These are phyloP conservation scores for Musa balbisiana DNA, from an alignment of 202 grass and related monocot genomes.

Conservation along the genomic window DNA sequence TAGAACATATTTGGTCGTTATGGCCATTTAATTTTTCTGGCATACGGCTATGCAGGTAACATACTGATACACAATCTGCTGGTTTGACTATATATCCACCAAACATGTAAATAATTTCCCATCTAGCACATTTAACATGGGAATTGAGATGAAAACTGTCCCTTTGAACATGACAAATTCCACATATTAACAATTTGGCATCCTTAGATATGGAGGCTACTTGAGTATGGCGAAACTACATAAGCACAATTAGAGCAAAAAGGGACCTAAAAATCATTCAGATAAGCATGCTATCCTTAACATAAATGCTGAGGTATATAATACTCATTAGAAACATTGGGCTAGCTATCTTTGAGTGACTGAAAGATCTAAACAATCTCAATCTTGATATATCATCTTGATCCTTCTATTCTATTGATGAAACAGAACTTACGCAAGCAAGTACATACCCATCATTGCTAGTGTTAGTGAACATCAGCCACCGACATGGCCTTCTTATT, in stretches of 20 bases:
- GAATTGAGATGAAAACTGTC: not conserved
- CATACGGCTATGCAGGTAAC: too few relatives aligned
- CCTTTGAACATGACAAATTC: too few relatives aligned
- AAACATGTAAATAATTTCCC: not conserved
- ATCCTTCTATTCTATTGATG: constrained; percentile 9
- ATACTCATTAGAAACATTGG: not conserved
- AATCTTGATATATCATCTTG: not conserved
- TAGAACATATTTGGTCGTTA: too few relatives aligned
- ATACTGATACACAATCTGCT: not conserved
- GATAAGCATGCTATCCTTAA: not conserved
- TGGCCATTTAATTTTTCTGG: too few relatives aligned
- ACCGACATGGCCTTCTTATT: constrained; percentile 99
- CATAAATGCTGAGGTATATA: not conserved
- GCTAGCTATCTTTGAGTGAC: not conserved
- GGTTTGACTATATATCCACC: not conserved
- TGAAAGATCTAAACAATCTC: not conserved
- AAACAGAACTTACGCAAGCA: constrained; percentile 98
- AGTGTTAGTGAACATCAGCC: constrained; percentile 99
- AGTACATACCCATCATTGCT: constrained; percentile 99
- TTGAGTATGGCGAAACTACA: not conserved
- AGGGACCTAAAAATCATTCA: not conserved
- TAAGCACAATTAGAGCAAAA: not conserved
- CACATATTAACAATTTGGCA: not conserved
- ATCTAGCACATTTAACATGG: not conserved
- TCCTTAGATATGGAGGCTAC: not conserved